A percentile compares a stretch with the other conserved stretches of the same genome.
Conservation (phyloP, 2,329 filamentous ascomycete species). For the Ceratocystis albifundus region DNA sequence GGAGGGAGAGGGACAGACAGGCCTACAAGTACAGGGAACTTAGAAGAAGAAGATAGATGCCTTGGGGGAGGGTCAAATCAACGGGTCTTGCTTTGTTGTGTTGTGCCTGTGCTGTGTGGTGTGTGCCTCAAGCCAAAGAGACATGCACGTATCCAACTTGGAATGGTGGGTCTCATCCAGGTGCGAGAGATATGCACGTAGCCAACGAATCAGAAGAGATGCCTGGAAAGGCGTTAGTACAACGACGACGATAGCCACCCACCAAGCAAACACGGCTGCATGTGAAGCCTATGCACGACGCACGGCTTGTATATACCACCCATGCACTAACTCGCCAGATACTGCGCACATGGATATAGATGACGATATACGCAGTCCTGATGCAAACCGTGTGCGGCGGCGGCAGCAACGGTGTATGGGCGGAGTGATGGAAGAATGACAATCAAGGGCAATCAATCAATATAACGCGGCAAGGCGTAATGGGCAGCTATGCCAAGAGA, state of each 20-base stretch:
- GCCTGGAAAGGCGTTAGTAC: not conserved
- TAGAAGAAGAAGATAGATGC: not conserved
- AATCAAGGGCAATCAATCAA: no score
- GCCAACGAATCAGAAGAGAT: not conserved
- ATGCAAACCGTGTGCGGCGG: no score
- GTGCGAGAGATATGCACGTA: conserved; percentile 1
- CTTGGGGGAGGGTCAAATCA: not conserved
- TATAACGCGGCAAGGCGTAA: no score
- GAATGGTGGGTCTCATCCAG: not conserved
- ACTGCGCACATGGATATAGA: not conserved
- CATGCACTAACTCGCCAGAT: not conserved
- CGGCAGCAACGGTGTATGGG: no score
- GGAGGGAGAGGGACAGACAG: not conserved
- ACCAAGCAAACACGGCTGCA: conserved; percentile 1
- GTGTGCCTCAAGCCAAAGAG: not conserved
- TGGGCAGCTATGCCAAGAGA: no score
- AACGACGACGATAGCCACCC: not conserved
- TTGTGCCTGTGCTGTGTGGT: not conserved
- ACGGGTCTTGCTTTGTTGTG: not conserved
- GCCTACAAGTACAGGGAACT: not conserved
- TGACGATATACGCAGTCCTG: not conserved
- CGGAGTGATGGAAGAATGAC: no score
- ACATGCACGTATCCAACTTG: conserved; percentile 6
- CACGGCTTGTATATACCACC: not conserved
- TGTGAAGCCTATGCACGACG: not conserved